A percentile compares a stretch with the other conserved stretches of the same genome.
Evolutionary conservation across 306 rosid genomes (phyloP).

Genomic region (Mimosa bimucronata): DNA sequence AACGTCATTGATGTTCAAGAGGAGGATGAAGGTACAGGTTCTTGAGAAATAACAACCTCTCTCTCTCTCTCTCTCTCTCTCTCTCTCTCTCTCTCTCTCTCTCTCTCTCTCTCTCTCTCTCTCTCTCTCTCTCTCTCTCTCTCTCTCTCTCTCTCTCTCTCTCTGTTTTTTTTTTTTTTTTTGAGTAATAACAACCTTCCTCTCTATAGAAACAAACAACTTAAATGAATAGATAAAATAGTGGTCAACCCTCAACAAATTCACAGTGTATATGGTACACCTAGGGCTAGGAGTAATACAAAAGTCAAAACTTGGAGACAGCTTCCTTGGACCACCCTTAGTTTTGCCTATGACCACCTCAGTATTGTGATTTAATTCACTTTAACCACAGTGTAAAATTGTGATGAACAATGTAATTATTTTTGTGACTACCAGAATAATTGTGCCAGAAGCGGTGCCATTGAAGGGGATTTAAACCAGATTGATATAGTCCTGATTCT

Average conservation of each 20-base stretch:
- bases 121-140: too few species aligned
- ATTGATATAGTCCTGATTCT: background rate
- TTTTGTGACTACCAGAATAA: too few species aligned
- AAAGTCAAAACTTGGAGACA: background rate
- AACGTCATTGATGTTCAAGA: background rate
- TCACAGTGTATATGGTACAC: background rate
- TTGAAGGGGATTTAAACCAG: background rate
- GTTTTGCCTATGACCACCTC: background rate
- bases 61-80: too few species aligned
- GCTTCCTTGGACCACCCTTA: slow-evolving; percentile 7
- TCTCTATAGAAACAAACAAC: background rate
- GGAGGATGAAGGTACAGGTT: background rate
- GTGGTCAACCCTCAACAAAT: background rate
- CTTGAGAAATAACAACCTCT: slow-evolving; percentile 6
- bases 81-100: too few species aligned
- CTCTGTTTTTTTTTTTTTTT: too few species aligned
- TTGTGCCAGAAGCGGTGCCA: background rate
- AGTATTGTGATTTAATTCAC: too few species aligned
- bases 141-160: too few species aligned
- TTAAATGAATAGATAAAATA: slow-evolving; percentile 19
- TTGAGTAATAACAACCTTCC: slow-evolving; percentile 5
- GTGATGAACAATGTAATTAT: background rate
- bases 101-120: too few species aligned
- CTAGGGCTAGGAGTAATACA: background rate
- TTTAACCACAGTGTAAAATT: background rate